These are phyloP conservation scores for Inga laurina DNA, from an alignment of 306 rosid species.

Conservation along the genomic window DNA sequence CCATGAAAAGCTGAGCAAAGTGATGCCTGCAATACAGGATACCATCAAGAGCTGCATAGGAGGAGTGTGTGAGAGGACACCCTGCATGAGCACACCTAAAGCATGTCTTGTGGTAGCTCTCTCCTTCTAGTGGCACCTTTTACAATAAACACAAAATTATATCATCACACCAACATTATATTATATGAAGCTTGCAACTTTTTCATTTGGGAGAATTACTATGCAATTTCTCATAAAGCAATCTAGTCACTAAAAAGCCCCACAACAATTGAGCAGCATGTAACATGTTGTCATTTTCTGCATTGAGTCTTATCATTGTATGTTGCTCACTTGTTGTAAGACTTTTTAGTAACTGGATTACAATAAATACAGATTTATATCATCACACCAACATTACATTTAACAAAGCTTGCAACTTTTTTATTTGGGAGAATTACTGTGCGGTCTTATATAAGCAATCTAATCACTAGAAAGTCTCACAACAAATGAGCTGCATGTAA, in stretches of 20 bases:
- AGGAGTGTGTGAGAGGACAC: conserved; percentile 83
- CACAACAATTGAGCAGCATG: too few relatives aligned
- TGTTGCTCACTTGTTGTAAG: too few relatives aligned
- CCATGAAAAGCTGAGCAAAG: conserved; percentile 93
- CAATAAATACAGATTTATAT: not conserved
- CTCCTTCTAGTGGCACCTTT: conserved; percentile 85
- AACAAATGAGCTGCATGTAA: too few relatives aligned
- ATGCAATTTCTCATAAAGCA: too few relatives aligned
- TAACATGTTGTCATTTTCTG: too few relatives aligned
- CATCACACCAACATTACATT: not conserved
- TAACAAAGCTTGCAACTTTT: not conserved
- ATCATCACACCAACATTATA: not conserved
- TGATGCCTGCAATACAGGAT: conserved; percentile 91
- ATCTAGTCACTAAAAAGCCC: too few relatives aligned
- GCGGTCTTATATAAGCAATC: too few relatives aligned
- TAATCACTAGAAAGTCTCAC: too few relatives aligned
- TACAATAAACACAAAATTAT: not conserved
- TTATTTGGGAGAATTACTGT: too few relatives aligned
- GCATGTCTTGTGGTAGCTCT: conserved; percentile 84
- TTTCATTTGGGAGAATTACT: too few relatives aligned
- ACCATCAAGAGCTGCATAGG: conserved; percentile 91
- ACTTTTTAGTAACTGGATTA: not conserved
- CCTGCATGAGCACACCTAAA: conserved; percentile 99
- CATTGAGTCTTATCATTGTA: too few relatives aligned
- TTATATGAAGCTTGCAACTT: not conserved